These are phyloP conservation scores for Monilinia fructicola DNA, from an alignment of 2,329 filamentous ascomycete species.

Conservation along the genomic window DNA sequence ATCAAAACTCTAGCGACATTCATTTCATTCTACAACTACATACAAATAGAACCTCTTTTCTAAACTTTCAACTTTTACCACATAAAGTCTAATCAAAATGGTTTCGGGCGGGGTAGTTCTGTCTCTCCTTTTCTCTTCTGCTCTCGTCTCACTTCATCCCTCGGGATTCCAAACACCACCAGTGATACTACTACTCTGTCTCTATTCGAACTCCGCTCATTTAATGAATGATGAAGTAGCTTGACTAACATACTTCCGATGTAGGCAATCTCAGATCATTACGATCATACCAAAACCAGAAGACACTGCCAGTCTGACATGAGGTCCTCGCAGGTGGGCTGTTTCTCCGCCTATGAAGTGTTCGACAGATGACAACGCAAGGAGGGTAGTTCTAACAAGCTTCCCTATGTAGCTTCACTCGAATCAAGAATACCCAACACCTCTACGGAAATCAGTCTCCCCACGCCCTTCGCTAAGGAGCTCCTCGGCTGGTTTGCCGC, in stretches of 20 bases:
- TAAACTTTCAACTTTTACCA: constrained; percentile 16
- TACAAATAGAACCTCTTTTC: not conserved
- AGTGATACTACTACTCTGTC: too few relatives aligned
- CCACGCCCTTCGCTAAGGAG: constrained; percentile 76
- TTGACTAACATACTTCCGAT: constrained; percentile 14
- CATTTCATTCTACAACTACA: constrained; percentile 10
- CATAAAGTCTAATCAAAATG: constrained; percentile 34
- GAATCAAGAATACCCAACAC: not conserved
- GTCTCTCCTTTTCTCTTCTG: constrained; percentile 16
- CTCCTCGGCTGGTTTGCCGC: constrained; percentile 69
- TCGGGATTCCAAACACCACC: not conserved
- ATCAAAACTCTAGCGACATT: not conserved
- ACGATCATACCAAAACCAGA: constrained; percentile 46
- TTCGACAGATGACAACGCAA: constrained; percentile 74
- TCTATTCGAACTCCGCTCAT: too few relatives aligned
- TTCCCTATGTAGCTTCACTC: not conserved
- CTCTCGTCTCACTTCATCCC: not conserved
- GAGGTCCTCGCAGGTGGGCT: constrained; percentile 75
- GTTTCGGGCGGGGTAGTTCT: constrained; percentile 37
- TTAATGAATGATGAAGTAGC: not conserved
- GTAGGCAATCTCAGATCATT: constrained; percentile 47
- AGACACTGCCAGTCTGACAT: constrained; percentile 65
- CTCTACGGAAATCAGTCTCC: constrained; percentile 64
- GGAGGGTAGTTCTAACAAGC: constrained; percentile 52
- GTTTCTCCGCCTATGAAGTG: constrained; percentile 76